These are phyloP conservation scores for Pythium apleroticum DNA, from an alignment of 352 stramenopile genomes.

Conservation along the genomic window DNA sequence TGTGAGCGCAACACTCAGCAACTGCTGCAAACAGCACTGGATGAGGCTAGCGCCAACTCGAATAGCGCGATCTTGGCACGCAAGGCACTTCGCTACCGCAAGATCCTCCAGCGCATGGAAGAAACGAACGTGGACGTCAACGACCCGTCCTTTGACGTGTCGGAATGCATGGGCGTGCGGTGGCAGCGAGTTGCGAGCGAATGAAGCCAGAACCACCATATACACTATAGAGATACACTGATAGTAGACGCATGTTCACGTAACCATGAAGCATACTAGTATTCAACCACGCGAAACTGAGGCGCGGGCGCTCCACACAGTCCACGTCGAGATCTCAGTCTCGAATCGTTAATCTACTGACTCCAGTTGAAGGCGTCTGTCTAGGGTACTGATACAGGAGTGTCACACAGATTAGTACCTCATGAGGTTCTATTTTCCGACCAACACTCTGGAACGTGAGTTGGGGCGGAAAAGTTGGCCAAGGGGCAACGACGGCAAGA, in stretches of 20 bases:
- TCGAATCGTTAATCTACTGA: no score
- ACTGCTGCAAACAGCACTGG: slow-evolving; percentile 23
- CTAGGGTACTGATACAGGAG: no score
- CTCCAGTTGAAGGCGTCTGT: no score
- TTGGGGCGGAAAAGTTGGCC: no score
- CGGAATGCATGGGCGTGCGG: slow-evolving; percentile 29
- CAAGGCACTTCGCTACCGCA: slow-evolving; percentile 34
- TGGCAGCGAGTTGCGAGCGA: slow-evolving; percentile 24
- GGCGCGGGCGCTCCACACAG: no score
- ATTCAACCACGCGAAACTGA: no score
- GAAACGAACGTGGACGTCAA: slow-evolving; percentile 25
- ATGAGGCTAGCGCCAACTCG: slow-evolving; percentile 11
- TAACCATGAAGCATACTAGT: no score
- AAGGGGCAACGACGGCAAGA: no score
- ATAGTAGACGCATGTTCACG: background rate
- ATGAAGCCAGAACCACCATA: background rate
- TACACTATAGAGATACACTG: slow-evolving; percentile 5
- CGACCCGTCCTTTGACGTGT: slow-evolving; percentile 29
- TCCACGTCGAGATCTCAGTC: no score
- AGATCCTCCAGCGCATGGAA: slow-evolving; percentile 31
- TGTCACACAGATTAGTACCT: no score
- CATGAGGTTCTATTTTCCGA: no score
- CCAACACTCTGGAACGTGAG: no score
- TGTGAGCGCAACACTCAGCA: slow-evolving; percentile 26
- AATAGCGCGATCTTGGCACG: slow-evolving; percentile 27